phyloP scores from a whole-genome alignment of 148 eudicot species.

The Arctostaphylos glauca region DNA sequence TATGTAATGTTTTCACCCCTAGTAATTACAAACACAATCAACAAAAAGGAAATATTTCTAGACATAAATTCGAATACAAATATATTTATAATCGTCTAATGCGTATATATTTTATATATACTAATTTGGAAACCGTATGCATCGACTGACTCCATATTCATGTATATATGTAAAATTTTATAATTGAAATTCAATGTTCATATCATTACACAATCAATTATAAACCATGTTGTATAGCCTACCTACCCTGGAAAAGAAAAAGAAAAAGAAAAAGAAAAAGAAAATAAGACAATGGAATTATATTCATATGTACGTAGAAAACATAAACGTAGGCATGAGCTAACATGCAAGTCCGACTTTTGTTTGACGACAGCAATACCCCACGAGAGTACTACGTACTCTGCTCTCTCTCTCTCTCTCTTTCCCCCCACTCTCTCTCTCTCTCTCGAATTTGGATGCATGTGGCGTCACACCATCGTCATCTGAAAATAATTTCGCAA shows the following conservation, averaged over 20 bases:
- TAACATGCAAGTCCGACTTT: neutral
- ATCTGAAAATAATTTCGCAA: neutral
- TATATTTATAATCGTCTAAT: too few species aligned
- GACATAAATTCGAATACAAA: too few species aligned
- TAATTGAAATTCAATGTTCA: too few species aligned
- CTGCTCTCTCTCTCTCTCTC: neutral
- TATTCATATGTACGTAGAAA: neutral
- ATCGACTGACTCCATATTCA: too few species aligned
- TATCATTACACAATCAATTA: neutral
- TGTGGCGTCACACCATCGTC: neutral
- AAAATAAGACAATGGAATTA: neutral
- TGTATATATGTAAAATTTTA: too few species aligned
- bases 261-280: neutral
- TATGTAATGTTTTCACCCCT: too few species aligned
- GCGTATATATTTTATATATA: too few species aligned
- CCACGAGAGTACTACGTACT: conserved; percentile 6
- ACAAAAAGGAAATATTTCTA: too few species aligned
- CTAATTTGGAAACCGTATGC: too few species aligned
- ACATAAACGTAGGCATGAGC: neutral
- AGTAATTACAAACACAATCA: too few species aligned
- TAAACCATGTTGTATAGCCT: neutral
- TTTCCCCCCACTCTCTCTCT: neutral
- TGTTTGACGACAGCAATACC: neutral
- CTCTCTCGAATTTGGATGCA: neutral
- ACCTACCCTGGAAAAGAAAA: neutral